These are phyloP conservation scores for Tylopilus plumbeoviolaceoides DNA, from an alignment of 768 basidiomycete species.

Conservation along the genomic window DNA sequence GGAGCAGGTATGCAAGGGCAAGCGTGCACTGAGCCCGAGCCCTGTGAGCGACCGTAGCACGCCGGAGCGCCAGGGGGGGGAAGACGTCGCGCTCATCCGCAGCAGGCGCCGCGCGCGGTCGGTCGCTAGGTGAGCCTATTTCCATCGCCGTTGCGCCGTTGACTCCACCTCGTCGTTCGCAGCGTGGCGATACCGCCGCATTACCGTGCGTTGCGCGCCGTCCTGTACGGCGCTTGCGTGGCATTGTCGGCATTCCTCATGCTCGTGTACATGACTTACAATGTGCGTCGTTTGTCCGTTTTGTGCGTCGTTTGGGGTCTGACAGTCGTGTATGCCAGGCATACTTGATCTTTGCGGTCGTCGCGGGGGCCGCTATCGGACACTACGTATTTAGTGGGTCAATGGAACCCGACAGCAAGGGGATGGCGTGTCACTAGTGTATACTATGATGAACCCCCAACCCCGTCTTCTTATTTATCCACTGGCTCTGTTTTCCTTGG, in stretches of 20 bases:
- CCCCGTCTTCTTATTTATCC: neutral
- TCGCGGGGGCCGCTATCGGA: constrained; percentile 77
- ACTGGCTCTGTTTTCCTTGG: neutral
- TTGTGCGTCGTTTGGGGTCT: neutral
- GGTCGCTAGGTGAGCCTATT: neutral
- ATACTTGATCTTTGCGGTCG: constrained; percentile 79
- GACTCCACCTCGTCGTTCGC: neutral
- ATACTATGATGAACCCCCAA: neutral
- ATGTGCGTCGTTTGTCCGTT: constrained; percentile 47
- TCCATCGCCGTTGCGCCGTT: neutral
- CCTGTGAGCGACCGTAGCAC: constrained; percentile 37
- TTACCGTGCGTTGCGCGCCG: constrained; percentile 56
- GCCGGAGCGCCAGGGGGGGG: constrained; percentile 36
- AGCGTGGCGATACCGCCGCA: constrained; percentile 9
- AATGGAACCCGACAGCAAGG: constrained; percentile 65
- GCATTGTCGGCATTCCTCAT: constrained; percentile 88
- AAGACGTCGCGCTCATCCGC: constrained; percentile 53
- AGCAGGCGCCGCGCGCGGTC: constrained; percentile 34
- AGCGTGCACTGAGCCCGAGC: constrained; percentile 41
- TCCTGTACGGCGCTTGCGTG: constrained; percentile 69
- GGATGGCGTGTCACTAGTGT: constrained; percentile 74
- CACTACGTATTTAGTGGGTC: constrained; percentile 72
- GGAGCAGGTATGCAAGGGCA: constrained; percentile 40
- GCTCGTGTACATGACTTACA: constrained; percentile 97
- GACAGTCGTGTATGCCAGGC: constrained; percentile 43